A percentile compares a stretch with the other conserved stretches of the same genome.
Conservation (phyloP, 495 filamentous ascomycete species). For the Zalerion maritima region DNA sequence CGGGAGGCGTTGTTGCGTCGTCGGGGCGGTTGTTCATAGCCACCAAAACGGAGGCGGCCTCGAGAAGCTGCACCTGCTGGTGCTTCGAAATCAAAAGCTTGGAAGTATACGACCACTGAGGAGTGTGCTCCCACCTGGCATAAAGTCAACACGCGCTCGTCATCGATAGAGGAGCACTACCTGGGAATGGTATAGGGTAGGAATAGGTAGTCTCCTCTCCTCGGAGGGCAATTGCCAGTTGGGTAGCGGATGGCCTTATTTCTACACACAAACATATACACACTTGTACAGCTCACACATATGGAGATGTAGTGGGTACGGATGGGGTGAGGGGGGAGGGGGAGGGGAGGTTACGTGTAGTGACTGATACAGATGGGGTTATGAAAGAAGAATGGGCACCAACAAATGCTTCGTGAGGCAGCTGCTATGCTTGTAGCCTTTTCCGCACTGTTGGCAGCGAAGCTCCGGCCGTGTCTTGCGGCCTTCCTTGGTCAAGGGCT, state of each 20-base stretch:
- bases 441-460: conserved; percentile 95
- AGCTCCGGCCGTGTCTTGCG: conserved; percentile 68
- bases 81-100: conserved; percentile 98
- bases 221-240: too few relatives aligned
- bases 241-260: too few relatives aligned
- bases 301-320: conserved; percentile 11
- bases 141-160: conserved; percentile 33
- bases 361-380: conserved; percentile 10
- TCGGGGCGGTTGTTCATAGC: conserved; percentile 62
- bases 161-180: too few relatives aligned
- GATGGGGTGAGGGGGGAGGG: conserved; percentile 25
- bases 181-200: too few relatives aligned
- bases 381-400: conserved; percentile 49
- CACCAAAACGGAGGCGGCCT: conserved; percentile 88
- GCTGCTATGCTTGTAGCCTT: conserved; percentile 99
- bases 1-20: conserved; percentile 38
- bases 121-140: conserved; percentile 96
- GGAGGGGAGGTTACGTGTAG: conserved; percentile 15
- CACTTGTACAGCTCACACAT: too few relatives aligned
- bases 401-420: conserved; percentile 99
- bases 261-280: too few relatives aligned
- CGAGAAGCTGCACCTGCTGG: conserved; percentile 94
- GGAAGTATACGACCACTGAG: conserved; percentile 93
- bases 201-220: too few relatives aligned
- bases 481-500: conserved; percentile 61